Evolutionary conservation across 495 filamentous ascomycete genomes (phyloP), one percentile per base, ranked within the genome.

Genomic region (Tuber umbilicatum): DNA sequence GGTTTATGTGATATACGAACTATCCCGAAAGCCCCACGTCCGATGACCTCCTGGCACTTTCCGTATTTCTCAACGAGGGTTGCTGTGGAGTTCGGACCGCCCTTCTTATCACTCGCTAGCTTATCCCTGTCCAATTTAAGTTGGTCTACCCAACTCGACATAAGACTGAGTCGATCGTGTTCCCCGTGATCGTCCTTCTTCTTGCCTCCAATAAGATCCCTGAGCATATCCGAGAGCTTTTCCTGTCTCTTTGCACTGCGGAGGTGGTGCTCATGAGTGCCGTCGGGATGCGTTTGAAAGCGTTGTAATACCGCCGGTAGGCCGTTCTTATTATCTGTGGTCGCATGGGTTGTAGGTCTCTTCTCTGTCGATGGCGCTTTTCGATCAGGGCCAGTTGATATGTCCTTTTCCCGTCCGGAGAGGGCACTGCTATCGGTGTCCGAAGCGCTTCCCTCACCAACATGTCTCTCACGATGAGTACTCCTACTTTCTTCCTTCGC

Each of bases 1-100:
- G 93, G 89, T 84, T 98, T 98, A 86, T 99, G 95, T n/a, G 95
- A 97, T 82, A 98, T 97, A 47, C 96, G 89, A 75, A 99, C 96
- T 72, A 99, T 94, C 64, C 95, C 95, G 81, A 99, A 99, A 64
- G 95, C 95, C 68, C 95, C 95, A 68, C 94, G 93, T n/a, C 95
- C 95, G 31, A 98, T 93, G 70, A 99, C 90, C 84, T 98, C 96
- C 83, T 98, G 95, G 83, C 95, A 98, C 86, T 97, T 97, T 76
- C 95, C 95, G 82, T 99, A 99, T 82, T 98, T 99, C 84, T 98
- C 93, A 14, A 93, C 93, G 73, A 99, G 86, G 5, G 93, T 91
- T 5, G 88, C 89, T n/a, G 91, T 91, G 19, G 93, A 87, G 80
- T 91, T 92, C 2, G 91, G 88, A 0, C 90, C 89, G 37, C 89